A percentile compares a stretch with the other conserved stretches of the same genome.
phyloP scores from a whole-genome alignment of 2,329 filamentous ascomycete genomes.

The Keithomyces neogunnii region DNA sequence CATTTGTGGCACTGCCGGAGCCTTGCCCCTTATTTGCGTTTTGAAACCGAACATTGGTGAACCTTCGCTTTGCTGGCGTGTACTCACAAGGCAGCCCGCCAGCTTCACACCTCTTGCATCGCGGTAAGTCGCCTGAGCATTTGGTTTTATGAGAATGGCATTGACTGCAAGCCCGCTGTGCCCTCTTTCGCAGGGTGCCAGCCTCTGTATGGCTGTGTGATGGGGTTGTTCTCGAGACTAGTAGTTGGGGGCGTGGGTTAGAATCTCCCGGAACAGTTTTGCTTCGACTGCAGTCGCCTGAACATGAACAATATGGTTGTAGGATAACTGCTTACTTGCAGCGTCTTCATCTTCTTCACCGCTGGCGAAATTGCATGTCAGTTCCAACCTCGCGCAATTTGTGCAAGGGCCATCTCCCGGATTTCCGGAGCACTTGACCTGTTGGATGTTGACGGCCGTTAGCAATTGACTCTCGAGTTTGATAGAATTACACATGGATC shows the following conservation, averaged over 20 bases:
- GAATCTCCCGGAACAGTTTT: no score
- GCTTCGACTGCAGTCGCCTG: no score
- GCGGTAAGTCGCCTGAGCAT: constrained; percentile 32
- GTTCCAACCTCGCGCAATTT: constrained; percentile 28
- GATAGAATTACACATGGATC: neutral
- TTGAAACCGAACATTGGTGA: constrained; percentile 23
- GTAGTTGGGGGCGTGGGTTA: constrained; percentile 8
- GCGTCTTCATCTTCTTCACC: constrained; percentile 12
- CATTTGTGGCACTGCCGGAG: neutral
- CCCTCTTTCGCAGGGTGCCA: constrained; percentile 31
- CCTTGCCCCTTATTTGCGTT: constrained; percentile 2
- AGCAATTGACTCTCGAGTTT: neutral
- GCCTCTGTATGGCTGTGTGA: constrained; percentile 33
- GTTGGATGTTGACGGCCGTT: neutral
- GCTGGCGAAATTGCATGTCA: constrained; percentile 26
- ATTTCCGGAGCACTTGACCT: constrained; percentile 35
- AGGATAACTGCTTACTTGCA: constrained; percentile 11
- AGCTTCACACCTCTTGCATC: constrained; percentile 28
- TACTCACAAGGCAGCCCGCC: constrained; percentile 30
- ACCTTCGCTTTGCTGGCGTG: constrained; percentile 28
- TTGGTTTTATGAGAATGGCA: constrained; percentile 35
- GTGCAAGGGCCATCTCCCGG: constrained; percentile 25
- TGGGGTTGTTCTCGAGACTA: constrained; percentile 28
- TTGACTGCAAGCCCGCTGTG: constrained; percentile 32
- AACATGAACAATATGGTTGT: neutral